Conservation (phyloP, 2,329 filamentous ascomycete species). For the Trichoderma afroharzianum region DNA sequence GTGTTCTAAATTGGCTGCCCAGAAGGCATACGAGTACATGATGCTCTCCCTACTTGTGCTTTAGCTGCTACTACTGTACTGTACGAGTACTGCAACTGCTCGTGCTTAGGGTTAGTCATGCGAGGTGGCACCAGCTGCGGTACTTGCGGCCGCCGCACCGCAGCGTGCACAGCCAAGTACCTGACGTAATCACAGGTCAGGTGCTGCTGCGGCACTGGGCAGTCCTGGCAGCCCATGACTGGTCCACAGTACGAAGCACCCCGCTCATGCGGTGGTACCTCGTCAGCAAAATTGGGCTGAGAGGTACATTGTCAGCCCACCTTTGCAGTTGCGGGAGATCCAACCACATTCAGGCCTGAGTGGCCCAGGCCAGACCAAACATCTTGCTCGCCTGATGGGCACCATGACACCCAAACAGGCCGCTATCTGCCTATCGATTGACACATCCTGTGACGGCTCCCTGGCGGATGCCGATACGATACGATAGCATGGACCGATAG, state of each 20-base stretch:
- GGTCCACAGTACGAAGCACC: constrained; percentile 7
- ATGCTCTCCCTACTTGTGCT: not conserved
- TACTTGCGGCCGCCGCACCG: not conserved
- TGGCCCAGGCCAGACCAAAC: not conserved
- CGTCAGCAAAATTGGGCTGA: not conserved
- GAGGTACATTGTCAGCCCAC: constrained; percentile 11
- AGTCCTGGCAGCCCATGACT: constrained; percentile 8
- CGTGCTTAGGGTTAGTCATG: not conserved
- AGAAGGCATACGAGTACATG: not conserved
- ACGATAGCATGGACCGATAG: constrained; percentile 14
- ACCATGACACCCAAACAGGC: constrained; percentile 14
- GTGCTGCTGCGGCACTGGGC: constrained; percentile 4
- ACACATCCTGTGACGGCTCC: constrained; percentile 22
- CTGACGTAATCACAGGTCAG: constrained; percentile 16
- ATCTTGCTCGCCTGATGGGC: constrained; percentile 20
- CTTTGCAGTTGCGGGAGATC: constrained; percentile 13
- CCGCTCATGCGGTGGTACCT: constrained; percentile 5
- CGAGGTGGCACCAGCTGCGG: not conserved
- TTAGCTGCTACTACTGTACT: not conserved
- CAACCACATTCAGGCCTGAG: constrained; percentile 18
- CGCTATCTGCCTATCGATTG: constrained; percentile 19
- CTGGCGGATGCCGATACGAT: constrained; percentile 18
- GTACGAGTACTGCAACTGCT: not conserved
- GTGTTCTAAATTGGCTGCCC: constrained; percentile 7
- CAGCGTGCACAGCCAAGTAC: not conserved